These are phyloP conservation scores for Saccharomycopsis phalli DNA, from an alignment of 1,139 yeast species.

Conservation along the genomic window DNA sequence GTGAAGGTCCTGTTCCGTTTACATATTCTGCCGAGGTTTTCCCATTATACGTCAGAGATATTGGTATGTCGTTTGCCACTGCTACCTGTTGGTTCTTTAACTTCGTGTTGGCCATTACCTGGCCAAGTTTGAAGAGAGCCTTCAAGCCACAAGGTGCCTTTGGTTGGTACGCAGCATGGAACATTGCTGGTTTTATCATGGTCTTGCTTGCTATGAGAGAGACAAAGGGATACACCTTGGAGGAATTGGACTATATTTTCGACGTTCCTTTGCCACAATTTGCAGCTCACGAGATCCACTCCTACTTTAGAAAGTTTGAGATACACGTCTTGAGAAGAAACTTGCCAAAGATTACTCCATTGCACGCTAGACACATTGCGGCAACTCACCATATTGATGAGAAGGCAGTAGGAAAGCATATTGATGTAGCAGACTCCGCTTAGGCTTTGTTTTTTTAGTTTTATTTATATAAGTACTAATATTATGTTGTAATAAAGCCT, in stretches of 20 bases:
- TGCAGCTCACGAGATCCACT: conserved; percentile 45
- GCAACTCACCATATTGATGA: conserved; percentile 13
- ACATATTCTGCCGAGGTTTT: conserved; percentile 85
- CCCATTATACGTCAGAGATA: conserved; percentile 75
- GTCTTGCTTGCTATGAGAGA: conserved; percentile 63
- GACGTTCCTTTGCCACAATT: conserved; percentile 46
- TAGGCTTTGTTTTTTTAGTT: neutral
- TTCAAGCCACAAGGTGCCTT: conserved; percentile 79
- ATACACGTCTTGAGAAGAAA: conserved; percentile 34
- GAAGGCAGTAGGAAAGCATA: conserved; percentile 17
- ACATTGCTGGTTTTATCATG: conserved; percentile 61
- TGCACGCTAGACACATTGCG: conserved; percentile 14
- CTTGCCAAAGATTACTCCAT: conserved; percentile 18
- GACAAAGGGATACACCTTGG: conserved; percentile 60
- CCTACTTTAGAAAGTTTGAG: conserved; percentile 37
- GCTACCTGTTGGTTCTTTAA: conserved; percentile 84
- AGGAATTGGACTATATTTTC: conserved; percentile 65
- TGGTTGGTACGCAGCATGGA: conserved; percentile 87
- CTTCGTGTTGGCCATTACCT: conserved; percentile 69
- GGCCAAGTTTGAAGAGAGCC: conserved; percentile 64
- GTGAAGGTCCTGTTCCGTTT: conserved; percentile 89
- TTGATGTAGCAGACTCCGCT: conserved; percentile 5
- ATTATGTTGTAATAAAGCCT: neutral
- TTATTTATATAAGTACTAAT: neutral
- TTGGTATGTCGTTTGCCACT: conserved; percentile 81